Conservation (phyloP, 1,139 yeast genomes). For the Suhomyces yuchorum region DNA sequence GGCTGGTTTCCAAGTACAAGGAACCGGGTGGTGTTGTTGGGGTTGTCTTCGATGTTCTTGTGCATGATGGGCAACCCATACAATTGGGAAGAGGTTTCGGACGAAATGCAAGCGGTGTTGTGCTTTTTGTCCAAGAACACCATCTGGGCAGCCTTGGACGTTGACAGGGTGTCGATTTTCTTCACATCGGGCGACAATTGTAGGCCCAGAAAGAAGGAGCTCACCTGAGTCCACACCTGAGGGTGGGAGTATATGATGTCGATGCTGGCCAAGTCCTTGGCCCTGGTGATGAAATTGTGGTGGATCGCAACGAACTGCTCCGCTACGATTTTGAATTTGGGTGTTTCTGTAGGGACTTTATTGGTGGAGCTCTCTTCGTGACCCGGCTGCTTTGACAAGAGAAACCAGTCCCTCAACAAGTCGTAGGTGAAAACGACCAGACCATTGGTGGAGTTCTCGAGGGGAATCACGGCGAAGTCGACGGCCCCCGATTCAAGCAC, state of each 20-base stretch:
- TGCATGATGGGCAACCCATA: slow-evolving; percentile 60
- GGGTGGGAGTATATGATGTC: slow-evolving; percentile 83
- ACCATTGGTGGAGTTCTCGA: slow-evolving; percentile 94
- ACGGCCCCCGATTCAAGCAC: slow-evolving; percentile 48
- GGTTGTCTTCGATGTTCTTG: slow-evolving; percentile 65
- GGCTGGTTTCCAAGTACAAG: slow-evolving; percentile 54
- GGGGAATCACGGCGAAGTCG: slow-evolving; percentile 82
- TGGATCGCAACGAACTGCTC: slow-evolving; percentile 84
- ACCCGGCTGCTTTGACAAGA: slow-evolving; percentile 14
- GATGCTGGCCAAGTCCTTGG: slow-evolving; percentile 45
- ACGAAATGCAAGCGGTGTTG: slow-evolving; percentile 49
- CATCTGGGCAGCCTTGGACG: slow-evolving; percentile 79
- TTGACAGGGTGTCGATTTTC: slow-evolving; percentile 69
- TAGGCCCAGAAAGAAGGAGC: slow-evolving; percentile 48
- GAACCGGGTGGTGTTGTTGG: slow-evolving; percentile 83
- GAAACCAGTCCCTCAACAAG: slow-evolving; percentile 67
- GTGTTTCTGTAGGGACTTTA: slow-evolving; percentile 10
- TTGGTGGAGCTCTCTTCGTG: not conserved
- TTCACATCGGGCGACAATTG: slow-evolving; percentile 37
- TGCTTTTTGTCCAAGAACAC: slow-evolving; percentile 46
- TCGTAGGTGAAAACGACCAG: slow-evolving; percentile 87
- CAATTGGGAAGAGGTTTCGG: slow-evolving; percentile 63
- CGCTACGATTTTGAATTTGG: slow-evolving; percentile 57
- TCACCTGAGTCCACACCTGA: slow-evolving; percentile 96
- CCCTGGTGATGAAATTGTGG: slow-evolving; percentile 68